Conservation (phyloP, 2,329 filamentous ascomycete genomes). For the Bipolaris bicolor region DNA sequence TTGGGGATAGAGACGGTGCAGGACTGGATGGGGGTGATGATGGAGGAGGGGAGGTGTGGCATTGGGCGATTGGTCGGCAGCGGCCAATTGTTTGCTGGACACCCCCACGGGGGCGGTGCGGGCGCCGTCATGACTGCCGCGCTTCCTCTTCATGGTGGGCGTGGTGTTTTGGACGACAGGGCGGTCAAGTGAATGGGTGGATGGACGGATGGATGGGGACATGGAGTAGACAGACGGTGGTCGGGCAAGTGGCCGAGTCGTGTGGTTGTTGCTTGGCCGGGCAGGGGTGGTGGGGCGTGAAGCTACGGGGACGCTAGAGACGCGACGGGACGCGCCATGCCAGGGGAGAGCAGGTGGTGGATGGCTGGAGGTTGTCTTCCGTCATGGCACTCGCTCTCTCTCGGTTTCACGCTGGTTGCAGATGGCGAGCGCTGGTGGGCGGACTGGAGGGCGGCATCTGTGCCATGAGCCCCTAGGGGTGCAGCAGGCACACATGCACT, state of each 20-base stretch:
- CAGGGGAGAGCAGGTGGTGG: background rate
- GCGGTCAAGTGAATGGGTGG: background rate
- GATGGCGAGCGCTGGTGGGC: background rate
- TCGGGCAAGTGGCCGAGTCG: background rate
- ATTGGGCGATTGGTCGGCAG: constrained; percentile 40
- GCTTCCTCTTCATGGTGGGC: background rate
- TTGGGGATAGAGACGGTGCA: constrained; percentile 70
- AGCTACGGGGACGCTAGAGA: constrained; percentile 5
- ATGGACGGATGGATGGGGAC: background rate
- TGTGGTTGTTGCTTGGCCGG: constrained; percentile 1
- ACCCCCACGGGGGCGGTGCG: constrained; percentile 10
- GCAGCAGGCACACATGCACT: background rate
- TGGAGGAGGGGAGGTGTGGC: constrained; percentile 30
- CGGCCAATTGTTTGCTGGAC: constrained; percentile 33
- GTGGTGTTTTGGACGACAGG: background rate
- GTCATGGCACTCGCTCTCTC: background rate
- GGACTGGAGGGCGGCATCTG: background rate
- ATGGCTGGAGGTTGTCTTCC: background rate
- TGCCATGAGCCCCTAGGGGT: background rate
- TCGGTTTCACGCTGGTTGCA: background rate
- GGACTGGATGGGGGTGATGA: constrained; percentile 63
- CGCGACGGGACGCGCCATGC: constrained; percentile 5
- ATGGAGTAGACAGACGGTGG: background rate
- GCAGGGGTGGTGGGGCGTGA: background rate
- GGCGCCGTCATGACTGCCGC: background rate